These are phyloP conservation scores for Tylopilus sp. DNA, from an alignment of 768 basidiomycete genomes.

Conservation along the genomic window DNA sequence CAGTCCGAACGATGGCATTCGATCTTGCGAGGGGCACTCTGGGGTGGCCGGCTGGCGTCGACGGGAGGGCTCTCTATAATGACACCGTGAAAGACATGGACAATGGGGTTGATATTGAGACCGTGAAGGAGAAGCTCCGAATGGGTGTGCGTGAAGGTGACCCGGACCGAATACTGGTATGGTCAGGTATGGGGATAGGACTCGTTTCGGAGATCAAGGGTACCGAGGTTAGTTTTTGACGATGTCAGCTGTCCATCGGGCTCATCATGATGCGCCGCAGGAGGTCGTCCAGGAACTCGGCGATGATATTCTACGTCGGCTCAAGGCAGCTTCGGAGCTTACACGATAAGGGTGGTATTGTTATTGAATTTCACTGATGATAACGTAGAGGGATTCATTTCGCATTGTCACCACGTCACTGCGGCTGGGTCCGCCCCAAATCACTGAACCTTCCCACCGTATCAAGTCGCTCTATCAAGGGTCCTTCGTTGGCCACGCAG, in stretches of 20 bases:
- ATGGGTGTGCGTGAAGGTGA: constrained; percentile 46
- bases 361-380: constrained; percentile 21
- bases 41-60: constrained; percentile 58
- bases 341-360: constrained; percentile 16
- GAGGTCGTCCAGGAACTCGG: constrained; percentile 54
- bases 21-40: constrained; percentile 54
- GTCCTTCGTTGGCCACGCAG: constrained; percentile 1
- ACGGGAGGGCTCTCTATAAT: constrained; percentile 50
- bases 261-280: constrained; percentile 32
- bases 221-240: constrained; percentile 34
- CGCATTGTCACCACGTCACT: constrained; percentile 2
- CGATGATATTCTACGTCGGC: constrained; percentile 38
- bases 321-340: constrained; percentile 30
- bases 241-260: not conserved
- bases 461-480: constrained; percentile 13
- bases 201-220: constrained; percentile 45
- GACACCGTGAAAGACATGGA: constrained; percentile 57
- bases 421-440: not conserved
- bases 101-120: constrained; percentile 41
- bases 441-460: constrained; percentile 15
- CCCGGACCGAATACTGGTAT: constrained; percentile 51
- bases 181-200: constrained; percentile 68
- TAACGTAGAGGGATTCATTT: constrained; percentile 5
- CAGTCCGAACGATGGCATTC: constrained; percentile 61
- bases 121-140: constrained; percentile 42